Percentiles rank a stretch among this genome's conserved stretches.
phyloP scores from a whole-genome alignment of 768 basidiomycete species.

The Rossbeevera mucosa region DNA sequence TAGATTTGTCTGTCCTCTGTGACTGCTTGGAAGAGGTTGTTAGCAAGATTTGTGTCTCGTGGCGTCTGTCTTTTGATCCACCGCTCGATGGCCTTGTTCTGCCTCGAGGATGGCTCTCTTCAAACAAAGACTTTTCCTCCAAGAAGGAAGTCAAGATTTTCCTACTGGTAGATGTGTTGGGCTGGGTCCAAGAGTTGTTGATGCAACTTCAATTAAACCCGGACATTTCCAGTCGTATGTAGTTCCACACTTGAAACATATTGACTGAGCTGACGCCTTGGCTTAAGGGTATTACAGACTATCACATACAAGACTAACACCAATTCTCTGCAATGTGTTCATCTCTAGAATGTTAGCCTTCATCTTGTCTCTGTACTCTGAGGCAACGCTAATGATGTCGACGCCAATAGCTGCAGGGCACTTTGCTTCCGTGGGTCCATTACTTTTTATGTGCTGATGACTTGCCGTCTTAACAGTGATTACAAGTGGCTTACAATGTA shows the following conservation, averaged over 20 bases:
- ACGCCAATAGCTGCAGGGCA: slow-evolving; percentile 39
- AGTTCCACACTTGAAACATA: neutral
- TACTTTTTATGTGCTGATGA: neutral
- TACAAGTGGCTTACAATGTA: slow-evolving; percentile 29
- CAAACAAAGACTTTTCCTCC: slow-evolving; percentile 10
- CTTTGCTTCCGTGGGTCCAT: slow-evolving; percentile 43
- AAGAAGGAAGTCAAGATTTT: slow-evolving; percentile 28
- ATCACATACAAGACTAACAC: slow-evolving; percentile 10
- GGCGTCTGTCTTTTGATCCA: slow-evolving; percentile 15
- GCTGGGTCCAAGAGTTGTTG: slow-evolving; percentile 23
- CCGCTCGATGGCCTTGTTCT: slow-evolving; percentile 45
- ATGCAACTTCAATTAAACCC: slow-evolving; percentile 26
- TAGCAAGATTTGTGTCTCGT: slow-evolving; percentile 36
- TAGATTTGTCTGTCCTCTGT: slow-evolving; percentile 49
- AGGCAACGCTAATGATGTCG: neutral
- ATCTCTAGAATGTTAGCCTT: slow-evolving; percentile 45
- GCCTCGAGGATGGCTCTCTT: slow-evolving; percentile 49
- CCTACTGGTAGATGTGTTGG: slow-evolving; percentile 34
- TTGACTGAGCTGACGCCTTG: neutral
- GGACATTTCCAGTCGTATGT: slow-evolving; percentile 23
- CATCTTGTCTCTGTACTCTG: neutral
- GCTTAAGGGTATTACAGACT: slow-evolving; percentile 1
- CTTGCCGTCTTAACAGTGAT: neutral
- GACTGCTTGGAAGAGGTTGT: slow-evolving; percentile 48
- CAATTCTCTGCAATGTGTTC: slow-evolving; percentile 34